Evolutionary conservation across 2,329 filamentous ascomycete genomes (phyloP).

Genomic region (Aspergillus sp.): DNA sequence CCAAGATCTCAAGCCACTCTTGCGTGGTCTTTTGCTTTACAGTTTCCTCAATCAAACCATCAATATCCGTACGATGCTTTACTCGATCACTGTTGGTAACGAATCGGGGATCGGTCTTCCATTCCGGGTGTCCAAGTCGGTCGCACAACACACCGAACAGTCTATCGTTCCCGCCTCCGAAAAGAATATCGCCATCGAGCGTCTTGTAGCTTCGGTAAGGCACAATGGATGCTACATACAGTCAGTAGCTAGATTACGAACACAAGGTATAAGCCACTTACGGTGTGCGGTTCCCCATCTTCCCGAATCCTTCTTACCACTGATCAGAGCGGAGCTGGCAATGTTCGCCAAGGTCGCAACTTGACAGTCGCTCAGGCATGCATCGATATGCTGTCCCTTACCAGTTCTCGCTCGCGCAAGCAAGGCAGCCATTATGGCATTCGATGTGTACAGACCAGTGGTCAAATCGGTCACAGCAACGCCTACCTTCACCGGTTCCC

Average conservation of each 20-base stretch:
- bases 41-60: slow-evolving; percentile 73
- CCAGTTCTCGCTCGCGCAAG: slow-evolving; percentile 73
- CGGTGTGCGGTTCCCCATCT: slow-evolving; percentile 97
- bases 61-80: slow-evolving; percentile 71
- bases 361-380: slow-evolving; percentile 89
- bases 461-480: slow-evolving; percentile 96
- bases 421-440: slow-evolving; percentile 91
- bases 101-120: slow-evolving; percentile 59
- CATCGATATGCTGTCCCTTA: slow-evolving; percentile 88
- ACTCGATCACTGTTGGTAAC: slow-evolving; percentile 62
- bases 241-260: slow-evolving; percentile 11
- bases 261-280: slow-evolving; percentile 41
- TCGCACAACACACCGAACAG: slow-evolving; percentile 63
- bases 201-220: slow-evolving; percentile 83
- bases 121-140: slow-evolving; percentile 59
- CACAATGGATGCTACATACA: slow-evolving; percentile 76
- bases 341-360: slow-evolving; percentile 94
- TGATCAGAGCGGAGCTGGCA: slow-evolving; percentile 86
- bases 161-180: slow-evolving; percentile 65
- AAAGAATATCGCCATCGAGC: slow-evolving; percentile 62
- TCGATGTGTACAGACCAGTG: slow-evolving; percentile 91
- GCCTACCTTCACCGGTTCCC: slow-evolving; percentile 92
- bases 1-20: slow-evolving; percentile 83
- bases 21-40: slow-evolving; percentile 76
- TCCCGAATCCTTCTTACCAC: slow-evolving; percentile 81